Base-by-base conservation (phyloP, 1,284 basidiomycete genomes). In the Sporisorium scitamineum region DNA sequence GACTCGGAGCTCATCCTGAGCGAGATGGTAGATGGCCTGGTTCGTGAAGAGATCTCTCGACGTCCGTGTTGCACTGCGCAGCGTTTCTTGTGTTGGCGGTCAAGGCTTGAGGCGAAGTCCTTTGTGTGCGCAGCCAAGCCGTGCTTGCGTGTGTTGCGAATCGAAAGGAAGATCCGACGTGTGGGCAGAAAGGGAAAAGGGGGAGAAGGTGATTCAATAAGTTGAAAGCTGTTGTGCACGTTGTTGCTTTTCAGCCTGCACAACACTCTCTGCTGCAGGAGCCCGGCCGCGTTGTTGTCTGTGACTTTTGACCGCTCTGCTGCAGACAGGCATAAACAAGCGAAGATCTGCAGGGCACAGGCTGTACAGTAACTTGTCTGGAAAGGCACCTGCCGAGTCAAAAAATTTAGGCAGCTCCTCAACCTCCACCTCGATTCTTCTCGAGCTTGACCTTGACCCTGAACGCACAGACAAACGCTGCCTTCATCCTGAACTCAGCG, bases 331-430 rank as follows among this genome's bases (percentile, higher is more conserved):
- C 39, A 39, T n/a, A 42, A n/a, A 3, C 37, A 42, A 42, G 39
- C 39, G 37, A 45, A 29, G 54, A 56, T 56, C 42, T 56, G 54
- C 41, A 56, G n/a, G 42, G 42, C 54, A 45, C 41, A 53, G 51
- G 39, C 32, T 34, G 34, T 13, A n/a, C n/a, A n/a, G n/a, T n/a
- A n/a, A n/a, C 14, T 34, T 13, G 34, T 34, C 34, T 6, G 34
- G 8, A 34, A 13, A 7, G 37, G 51, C 24, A 27, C 18, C n/a
- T 31, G 41, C 20, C n/a, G 29, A 55, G 54, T 20, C 27, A 54
- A 42, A 42, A 20, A 44, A 42, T 11, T 54, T 27, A 18, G 53
- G 41, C 53, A 31, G 53, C 41, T 54, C 53, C n/a, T n/a, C n/a
- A n/a, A 18, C 53, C 53, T 54, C 53, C 53, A 54, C 53, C 53